phyloP scores from a whole-genome alignment of 495 filamentous ascomycete genomes.

The Penicillium tannophilum region DNA sequence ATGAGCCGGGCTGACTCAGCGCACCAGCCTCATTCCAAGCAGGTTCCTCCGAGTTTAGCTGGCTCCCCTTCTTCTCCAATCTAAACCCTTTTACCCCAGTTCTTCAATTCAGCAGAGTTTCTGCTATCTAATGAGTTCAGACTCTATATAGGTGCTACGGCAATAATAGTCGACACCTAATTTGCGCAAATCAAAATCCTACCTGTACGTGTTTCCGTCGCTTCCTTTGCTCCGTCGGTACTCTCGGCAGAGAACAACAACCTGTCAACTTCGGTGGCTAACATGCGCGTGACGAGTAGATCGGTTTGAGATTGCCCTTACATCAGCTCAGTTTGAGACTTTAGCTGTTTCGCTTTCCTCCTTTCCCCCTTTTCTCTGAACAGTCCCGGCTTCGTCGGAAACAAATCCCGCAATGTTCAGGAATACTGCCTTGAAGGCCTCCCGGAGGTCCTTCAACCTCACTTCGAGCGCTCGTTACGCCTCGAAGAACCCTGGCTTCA shows the following conservation, averaged over 20 bases:
- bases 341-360: slow-evolving; percentile 5
- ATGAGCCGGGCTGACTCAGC: slow-evolving; percentile 32
- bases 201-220: slow-evolving; percentile 21
- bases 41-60: slow-evolving; percentile 23
- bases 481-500: slow-evolving; percentile 47
- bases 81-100: slow-evolving; percentile 15
- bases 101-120: slow-evolving; percentile 32
- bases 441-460: slow-evolving; percentile 51
- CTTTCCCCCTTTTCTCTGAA: slow-evolving; percentile 14
- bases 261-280: slow-evolving; percentile 27
- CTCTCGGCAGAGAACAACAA: slow-evolving; percentile 25
- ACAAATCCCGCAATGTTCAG: slow-evolving; percentile 50
- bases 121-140: slow-evolving; percentile 51
- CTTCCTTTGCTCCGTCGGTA: slow-evolving; percentile 43
- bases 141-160: slow-evolving; percentile 48
- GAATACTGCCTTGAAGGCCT: slow-evolving; percentile 47
- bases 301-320: slow-evolving; percentile 15
- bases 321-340: slow-evolving; percentile 11
- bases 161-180: slow-evolving; percentile 52
- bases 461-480: slow-evolving; percentile 45
- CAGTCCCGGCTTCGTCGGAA: slow-evolving; percentile 17
- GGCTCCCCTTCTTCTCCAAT: slow-evolving; percentile 17
- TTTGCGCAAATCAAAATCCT: slow-evolving; percentile 20
- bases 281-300: slow-evolving; percentile 12
- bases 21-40: slow-evolving; percentile 25